Evolutionary conservation across 306 rosid genomes (phyloP).

Genomic region (Gastrolobium bilobum): DNA sequence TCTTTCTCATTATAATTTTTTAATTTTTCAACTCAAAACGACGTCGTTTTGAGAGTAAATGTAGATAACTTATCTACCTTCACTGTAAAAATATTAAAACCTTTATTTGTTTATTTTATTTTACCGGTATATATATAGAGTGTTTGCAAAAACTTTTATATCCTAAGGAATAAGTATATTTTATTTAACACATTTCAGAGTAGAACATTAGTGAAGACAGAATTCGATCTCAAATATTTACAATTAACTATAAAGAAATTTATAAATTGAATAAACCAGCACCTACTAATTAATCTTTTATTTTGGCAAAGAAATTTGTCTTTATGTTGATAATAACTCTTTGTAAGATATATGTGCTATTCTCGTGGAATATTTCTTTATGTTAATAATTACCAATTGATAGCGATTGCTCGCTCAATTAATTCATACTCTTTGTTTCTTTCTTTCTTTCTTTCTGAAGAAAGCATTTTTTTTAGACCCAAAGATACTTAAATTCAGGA

Average conservation of each 20-base stretch:
- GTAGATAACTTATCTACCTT: too few relatives aligned
- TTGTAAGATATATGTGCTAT: neutral
- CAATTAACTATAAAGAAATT: neutral
- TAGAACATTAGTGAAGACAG: too few relatives aligned
- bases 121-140: too few relatives aligned
- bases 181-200: neutral
- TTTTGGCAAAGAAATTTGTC: neutral
- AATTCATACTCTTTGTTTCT: neutral
- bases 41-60: too few relatives aligned
- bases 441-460: neutral
- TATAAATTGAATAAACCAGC: too few relatives aligned
- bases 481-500: neutral
- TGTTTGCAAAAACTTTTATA: too few relatives aligned
- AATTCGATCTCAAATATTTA: too few relatives aligned
- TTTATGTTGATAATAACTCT: neutral
- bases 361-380: constrained; percentile 2
- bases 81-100: too few relatives aligned
- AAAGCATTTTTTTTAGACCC: neutral
- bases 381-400: neutral
- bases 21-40: too few relatives aligned
- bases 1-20: too few relatives aligned
- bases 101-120: too few relatives aligned
- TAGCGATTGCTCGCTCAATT: constrained; percentile 2
- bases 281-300: too few relatives aligned
- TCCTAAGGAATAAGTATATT: neutral